A percentile compares a stretch with the other conserved stretches of the same genome.
Evolutionary conservation across 176 grass and related monocot species (phyloP).

Genomic region (bread wheat (Triticum aestivum)): IWGSC_CS_RefSeq_v2.1 NC_057810.1:86164247-86164746

Average conservation of each 20-base stretch:
- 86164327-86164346: too few species aligned
- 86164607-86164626: background rate
- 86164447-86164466: too few species aligned
- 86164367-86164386: too few species aligned
- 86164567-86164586: too few species aligned
- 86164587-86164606: background rate
- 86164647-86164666: background rate
- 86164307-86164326: too few species aligned
- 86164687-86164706: background rate
- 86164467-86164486: too few species aligned
- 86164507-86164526: background rate
- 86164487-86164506: background rate
- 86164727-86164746: background rate
- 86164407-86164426: too few species aligned
- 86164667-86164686: background rate
- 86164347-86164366: too few species aligned
- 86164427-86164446: too few species aligned
- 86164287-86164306: background rate
- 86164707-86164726: background rate
- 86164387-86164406: too few species aligned
- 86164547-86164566: background rate
- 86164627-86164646: too few species aligned
- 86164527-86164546: background rate
- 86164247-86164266: background rate
- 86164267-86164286: background rate